phyloP scores from a whole-genome alignment of 169 alveolate species.

The Plasmodium falciparum region DNA sequence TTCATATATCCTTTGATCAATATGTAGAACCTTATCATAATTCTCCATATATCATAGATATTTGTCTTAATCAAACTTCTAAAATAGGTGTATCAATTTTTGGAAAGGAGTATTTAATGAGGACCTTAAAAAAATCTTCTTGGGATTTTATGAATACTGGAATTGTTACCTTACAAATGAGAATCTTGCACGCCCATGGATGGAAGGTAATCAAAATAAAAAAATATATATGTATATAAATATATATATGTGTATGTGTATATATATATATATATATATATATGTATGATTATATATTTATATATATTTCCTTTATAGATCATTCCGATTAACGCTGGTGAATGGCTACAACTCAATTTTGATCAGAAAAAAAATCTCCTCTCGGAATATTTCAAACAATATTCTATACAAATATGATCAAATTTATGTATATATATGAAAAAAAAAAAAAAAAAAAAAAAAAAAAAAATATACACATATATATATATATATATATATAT shows the following conservation, averaged over 20 bases:
- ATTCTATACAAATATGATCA: constrained; percentile 40
- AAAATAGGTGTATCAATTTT: constrained; percentile 50
- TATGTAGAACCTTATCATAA: constrained; percentile 48
- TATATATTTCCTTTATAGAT: constrained; percentile 7
- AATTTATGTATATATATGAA: not conserved
- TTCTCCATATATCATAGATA: constrained; percentile 51
- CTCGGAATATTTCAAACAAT: constrained; percentile 27
- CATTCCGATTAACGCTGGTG: constrained; percentile 68
- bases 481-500: too few species aligned
- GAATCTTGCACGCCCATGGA: constrained; percentile 43
- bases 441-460: not conserved
- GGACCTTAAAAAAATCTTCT: constrained; percentile 21
- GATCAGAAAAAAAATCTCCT: constrained; percentile 33
- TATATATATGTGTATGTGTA: not conserved
- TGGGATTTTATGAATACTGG: constrained; percentile 69
- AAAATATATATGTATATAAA: too few species aligned
- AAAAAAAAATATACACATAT: not conserved
- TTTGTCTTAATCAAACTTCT: constrained; percentile 10
- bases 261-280: not conserved
- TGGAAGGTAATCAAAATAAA: constrained; percentile 31
- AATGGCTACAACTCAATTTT: constrained; percentile 34
- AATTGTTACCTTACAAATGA: constrained; percentile 46
- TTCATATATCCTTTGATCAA: constrained; percentile 27
- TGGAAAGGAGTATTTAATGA: constrained; percentile 65
- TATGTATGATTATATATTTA: not conserved